Evolutionary conservation across 73 alveolate genomes (phyloP).

Genomic region (Paramecium caudatum): DNA sequence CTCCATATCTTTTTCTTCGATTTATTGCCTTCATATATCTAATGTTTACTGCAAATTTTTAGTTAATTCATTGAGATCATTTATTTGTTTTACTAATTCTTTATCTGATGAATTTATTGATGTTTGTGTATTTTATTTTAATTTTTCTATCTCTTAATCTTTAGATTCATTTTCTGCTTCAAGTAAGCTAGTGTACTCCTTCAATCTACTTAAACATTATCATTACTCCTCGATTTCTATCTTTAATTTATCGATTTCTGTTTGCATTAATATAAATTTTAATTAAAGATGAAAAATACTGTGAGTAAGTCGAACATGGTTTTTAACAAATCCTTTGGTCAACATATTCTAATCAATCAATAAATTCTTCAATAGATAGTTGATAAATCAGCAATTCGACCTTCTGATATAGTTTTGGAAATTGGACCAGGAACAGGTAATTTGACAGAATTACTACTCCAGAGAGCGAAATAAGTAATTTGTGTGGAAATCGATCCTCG

Average conservation of each 20-base stretch:
- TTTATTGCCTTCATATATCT: too few relatives aligned
- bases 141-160: too few relatives aligned
- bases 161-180: too few relatives aligned
- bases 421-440: constrained; percentile 99
- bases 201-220: too few relatives aligned
- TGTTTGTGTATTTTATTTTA: too few relatives aligned
- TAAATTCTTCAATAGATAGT: constrained; percentile 90
- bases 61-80: too few relatives aligned
- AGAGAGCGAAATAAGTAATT: constrained; percentile 95
- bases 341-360: constrained; percentile 97
- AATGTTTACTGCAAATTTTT: too few relatives aligned
- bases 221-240: constrained; percentile 2
- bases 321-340: constrained; percentile 85
- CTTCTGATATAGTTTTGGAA: constrained; percentile 97
- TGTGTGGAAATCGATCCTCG: constrained; percentile 98
- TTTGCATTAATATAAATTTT: constrained; percentile 28
- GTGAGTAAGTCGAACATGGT: constrained; percentile 64
- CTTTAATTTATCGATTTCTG: constrained; percentile 5
- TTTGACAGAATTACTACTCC: constrained; percentile 93
- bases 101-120: too few relatives aligned
- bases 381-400: constrained; percentile 96
- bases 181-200: too few relatives aligned
- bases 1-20: too few relatives aligned
- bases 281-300: constrained; percentile 56
- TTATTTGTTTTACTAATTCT: too few relatives aligned